These are phyloP conservation scores for Pterothamnion heteromorphum DNA, from an alignment of 31 red algal genomes.

Conservation along the genomic window DNA sequence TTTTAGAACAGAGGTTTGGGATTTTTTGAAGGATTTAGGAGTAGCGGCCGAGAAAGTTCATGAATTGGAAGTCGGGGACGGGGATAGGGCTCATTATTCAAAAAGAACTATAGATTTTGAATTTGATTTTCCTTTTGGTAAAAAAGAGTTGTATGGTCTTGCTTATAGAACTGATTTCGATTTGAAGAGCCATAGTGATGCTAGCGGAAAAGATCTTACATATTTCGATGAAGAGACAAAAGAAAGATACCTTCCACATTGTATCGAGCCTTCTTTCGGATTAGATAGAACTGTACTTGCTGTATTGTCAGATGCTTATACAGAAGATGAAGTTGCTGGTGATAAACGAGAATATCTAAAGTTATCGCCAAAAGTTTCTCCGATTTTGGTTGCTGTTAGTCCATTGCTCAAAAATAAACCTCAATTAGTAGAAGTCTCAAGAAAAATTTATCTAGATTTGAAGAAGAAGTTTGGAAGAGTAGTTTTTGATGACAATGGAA, in stretches of 20 bases:
- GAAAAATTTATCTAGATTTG: constrained; percentile 45
- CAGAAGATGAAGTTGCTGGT: constrained; percentile 64
- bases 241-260: constrained; percentile 73
- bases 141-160: constrained; percentile 86
- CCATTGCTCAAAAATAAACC: constrained; percentile 81
- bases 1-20: not conserved
- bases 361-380: constrained; percentile 62
- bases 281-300: constrained; percentile 81
- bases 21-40: not conserved
- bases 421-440: constrained; percentile 58
- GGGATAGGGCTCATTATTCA: constrained; percentile 83
- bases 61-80: not conserved
- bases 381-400: constrained; percentile 73
- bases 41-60: not conserved
- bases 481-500: constrained; percentile 82
- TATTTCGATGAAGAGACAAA: constrained; percentile 63
- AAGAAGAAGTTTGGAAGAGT: constrained; percentile 47
- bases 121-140: constrained; percentile 74
- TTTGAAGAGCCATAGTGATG: constrained; percentile 68
- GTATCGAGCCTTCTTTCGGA: constrained; percentile 96
- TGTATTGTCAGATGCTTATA: constrained; percentile 82
- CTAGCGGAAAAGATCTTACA: constrained; percentile 61
- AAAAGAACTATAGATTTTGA: constrained; percentile 88
- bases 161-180: constrained; percentile 89
- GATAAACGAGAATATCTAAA: constrained; percentile 57